phyloP scores from a whole-genome alignment of 805 yeast genomes.

The Lipomyces kockii region DNA sequence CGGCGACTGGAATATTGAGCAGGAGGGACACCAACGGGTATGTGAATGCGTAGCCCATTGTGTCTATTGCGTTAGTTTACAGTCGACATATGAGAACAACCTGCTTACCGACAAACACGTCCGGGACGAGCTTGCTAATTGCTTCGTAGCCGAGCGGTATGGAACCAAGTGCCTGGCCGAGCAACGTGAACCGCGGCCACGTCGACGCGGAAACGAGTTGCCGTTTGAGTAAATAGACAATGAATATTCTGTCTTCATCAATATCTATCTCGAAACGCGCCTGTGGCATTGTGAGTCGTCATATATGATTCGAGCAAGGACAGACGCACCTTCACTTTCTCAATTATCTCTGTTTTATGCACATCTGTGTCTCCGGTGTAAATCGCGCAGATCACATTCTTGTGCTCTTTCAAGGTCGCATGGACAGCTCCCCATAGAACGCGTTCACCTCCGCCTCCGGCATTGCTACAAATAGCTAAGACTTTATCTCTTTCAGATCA shows the following conservation, averaged over 20 bases:
- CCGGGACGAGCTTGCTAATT: slow-evolving; percentile 69
- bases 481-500: neutral
- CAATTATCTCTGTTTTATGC: slow-evolving; percentile 34
- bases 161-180: slow-evolving; percentile 89
- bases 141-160: slow-evolving; percentile 72
- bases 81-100: neutral
- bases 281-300: slow-evolving; percentile 6
- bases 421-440: slow-evolving; percentile 94
- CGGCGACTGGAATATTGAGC: slow-evolving; percentile 72
- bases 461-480: slow-evolving; percentile 59
- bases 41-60: slow-evolving; percentile 90
- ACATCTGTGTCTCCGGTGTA: slow-evolving; percentile 69
- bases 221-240: slow-evolving; percentile 62
- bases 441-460: slow-evolving; percentile 98
- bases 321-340: slow-evolving; percentile 48
- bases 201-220: slow-evolving; percentile 67
- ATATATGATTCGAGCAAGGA: neutral
- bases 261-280: slow-evolving; percentile 60
- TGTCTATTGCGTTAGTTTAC: slow-evolving; percentile 48
- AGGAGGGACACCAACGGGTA: slow-evolving; percentile 66
- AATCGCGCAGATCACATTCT: slow-evolving; percentile 61
- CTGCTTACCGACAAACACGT: slow-evolving; percentile 69
- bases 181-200: slow-evolving; percentile 79
- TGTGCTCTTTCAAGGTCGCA: slow-evolving; percentile 60
- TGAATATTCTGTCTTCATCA: slow-evolving; percentile 56